Base-by-base conservation (phyloP, 257 asterid species). In the Solanum sejunctum region DNA sequence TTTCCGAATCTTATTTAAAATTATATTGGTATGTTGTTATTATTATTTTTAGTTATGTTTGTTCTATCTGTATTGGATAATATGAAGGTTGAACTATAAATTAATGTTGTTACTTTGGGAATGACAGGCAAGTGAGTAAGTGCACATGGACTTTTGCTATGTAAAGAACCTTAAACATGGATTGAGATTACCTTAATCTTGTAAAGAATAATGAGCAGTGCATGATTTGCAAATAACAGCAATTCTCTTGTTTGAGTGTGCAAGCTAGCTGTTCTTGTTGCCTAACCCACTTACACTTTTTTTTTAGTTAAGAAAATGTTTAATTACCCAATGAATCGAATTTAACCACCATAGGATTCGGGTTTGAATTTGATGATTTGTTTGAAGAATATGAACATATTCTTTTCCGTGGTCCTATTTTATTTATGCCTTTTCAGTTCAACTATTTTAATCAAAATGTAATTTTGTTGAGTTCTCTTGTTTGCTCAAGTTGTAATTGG, bases 331-430 rank as follows among this genome's bases (percentile, higher is more conserved):
- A 51, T 78, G 49, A 10, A 52, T 28, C 7, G 49, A 52, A 78
- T 52, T 78, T 52, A 75, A 52, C 28, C 23, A 28, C 64, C 26
- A 52, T 78, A 52, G 47, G 83, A 78, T 83, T 83, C 49, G 60
- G 8, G 15, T 75, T 15, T 75, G 15, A 8, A 49, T 51, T 49
- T 17, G 71, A 85, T 64, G 51, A 81, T 80, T 81, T 67, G 5
- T 13, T 28, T 26, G 84, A 87, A 83, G 92, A 89, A 91, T 85
- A 85, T 85, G 85, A 84, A 87, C 90, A 20, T 36, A 85, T 88
- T 87, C 88, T 43, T 73, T 66, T 85, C 85, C 88, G 87, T 82
- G 88, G 89, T 89, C 89, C 91, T 89, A 21, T 78, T 61, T 80
- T 1, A 52, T 9, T 69, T 36, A 69, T 70, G 21, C 81, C 7